Base-by-base conservation (phyloP, 805 yeast species). In the Suhomyces sp. region DNA sequence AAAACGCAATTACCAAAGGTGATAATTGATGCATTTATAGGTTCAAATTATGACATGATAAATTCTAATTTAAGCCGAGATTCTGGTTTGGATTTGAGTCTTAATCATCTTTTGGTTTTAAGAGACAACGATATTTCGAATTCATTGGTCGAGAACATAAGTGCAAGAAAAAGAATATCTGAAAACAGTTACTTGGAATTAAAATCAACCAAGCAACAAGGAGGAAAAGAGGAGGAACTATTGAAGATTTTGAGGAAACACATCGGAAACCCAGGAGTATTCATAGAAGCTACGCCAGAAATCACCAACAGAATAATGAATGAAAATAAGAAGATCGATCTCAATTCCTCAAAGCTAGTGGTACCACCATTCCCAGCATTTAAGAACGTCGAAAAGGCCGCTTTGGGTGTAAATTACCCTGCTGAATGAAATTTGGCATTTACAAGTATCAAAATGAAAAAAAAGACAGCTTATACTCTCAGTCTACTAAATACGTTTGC, bases 321-420 rank as follows among this genome's bases (percentile, higher is more conserved):
- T 7, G 40, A 43, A 2, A 52, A 46, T 2, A 47, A 44, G 6
- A 44, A 50, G 48, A 40, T 59, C 5, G 47, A 53, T 12, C 48
- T 62, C 19, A 40, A 45, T 2, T 39, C 44, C 4, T 35, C 44
- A 4, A 41, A 46, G n/a, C 29, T 55, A 11, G 40, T 33, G 13
- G 46, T 53, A 1, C 67, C 67, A 1, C 44, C 54, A 2, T 48
- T 79, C 15, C 91, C 90, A 2, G 62, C 69, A 4, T 81, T 81
- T 53, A 75, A 70, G 43, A 78, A 79, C 49, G 77, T 81, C 6
- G 90, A 83, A 44, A 79, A 76, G 51, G 83, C 85, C 4, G 63
- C 64, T 35, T 60, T 64, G 14, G 62, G 74, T 9, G 61, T 75
- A 1, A 66, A 63, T 22, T 74, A 72, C 43, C 62, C 63, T 8